Base-by-base conservation (phyloP, 441 rosid genomes). In the Corymbia citriodora region DNA sequence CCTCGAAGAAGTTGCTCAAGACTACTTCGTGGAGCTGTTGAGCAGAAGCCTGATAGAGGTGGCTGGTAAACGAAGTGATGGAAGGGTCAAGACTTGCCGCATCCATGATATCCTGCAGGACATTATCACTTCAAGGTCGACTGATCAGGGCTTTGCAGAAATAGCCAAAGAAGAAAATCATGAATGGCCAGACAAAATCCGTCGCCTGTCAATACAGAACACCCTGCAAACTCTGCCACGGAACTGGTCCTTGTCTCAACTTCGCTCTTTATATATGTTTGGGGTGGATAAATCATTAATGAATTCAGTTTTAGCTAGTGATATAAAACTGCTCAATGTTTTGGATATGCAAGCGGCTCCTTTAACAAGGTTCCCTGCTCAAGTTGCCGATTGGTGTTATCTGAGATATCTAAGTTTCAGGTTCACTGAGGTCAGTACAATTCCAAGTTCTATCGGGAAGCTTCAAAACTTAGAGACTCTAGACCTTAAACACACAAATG, bases 1-100 rank as follows among this genome's bases (percentile, higher is more conserved):
- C 17, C 49, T 23, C 29, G 91, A 90, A 82, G 91, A 90, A 57
- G 89, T 90, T 40, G 91, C 91, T 11, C 36, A 87, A 36, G 89
- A 88, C 57, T 88, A 90, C 87, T 79, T 90, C 8, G 2, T 50
- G 31, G 89, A 90, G 70, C 82, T 87, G 31, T 23, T 90, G 45
- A 90, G 49, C 87, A 74, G 91, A 25, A 90, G 72, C 53, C 59
- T 87, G 55, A 88, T 90, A 29, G 89, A 90, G 49, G 91, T 55
- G 7, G 91, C 81, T 14, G 65, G 59, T 21, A 55, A 23, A 48
- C 63, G 48, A 53, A 74, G 36, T 59, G 65, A 70, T 23, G 79
- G 89, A 45, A 74, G 89, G 89, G 79, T 90, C 19, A 54, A 59
- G 70, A 48, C 45, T 40, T 90, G 89, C 63, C 48, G 72, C 31